phyloP scores from a whole-genome alignment of 768 basidiomycete species.

The Kwoniella dendrophila region DNA sequence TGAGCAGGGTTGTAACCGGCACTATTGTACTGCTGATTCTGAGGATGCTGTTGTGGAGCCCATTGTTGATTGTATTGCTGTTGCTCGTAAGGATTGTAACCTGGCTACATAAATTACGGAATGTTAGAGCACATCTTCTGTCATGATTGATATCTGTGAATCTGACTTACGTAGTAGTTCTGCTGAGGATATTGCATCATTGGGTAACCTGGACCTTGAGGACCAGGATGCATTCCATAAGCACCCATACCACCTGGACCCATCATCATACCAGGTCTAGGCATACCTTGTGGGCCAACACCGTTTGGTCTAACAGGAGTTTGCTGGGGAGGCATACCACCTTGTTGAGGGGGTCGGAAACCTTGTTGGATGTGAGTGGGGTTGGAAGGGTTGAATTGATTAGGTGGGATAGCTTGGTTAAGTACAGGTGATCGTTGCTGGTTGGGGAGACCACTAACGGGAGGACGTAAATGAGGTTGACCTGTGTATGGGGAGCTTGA shows the following conservation, averaged over 20 bases:
- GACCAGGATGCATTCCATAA: constrained; percentile 37
- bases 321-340: constrained; percentile 29
- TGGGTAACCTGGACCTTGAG: constrained; percentile 31
- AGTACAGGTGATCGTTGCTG: constrained; percentile 40
- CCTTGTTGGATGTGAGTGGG: constrained; percentile 40
- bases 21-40: constrained; percentile 32
- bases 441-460: constrained; percentile 24
- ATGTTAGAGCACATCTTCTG: neutral
- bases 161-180: constrained; percentile 44
- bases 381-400: constrained; percentile 28
- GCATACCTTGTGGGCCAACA: constrained; percentile 26
- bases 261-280: constrained; percentile 34
- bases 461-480: constrained; percentile 32
- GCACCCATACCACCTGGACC: constrained; percentile 31
- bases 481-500: constrained; percentile 20
- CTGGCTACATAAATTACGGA: neutral
- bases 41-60: constrained; percentile 42
- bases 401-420: constrained; percentile 30
- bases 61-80: constrained; percentile 36
- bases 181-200: constrained; percentile 39
- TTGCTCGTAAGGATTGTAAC: constrained; percentile 39
- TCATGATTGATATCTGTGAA: neutral
- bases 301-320: constrained; percentile 28
- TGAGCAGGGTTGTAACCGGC: constrained; percentile 18
- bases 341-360: constrained; percentile 37